Evolutionary conservation across 306 rosid genomes (phyloP).

Genomic region (Acacia melanoxylon): DNA sequence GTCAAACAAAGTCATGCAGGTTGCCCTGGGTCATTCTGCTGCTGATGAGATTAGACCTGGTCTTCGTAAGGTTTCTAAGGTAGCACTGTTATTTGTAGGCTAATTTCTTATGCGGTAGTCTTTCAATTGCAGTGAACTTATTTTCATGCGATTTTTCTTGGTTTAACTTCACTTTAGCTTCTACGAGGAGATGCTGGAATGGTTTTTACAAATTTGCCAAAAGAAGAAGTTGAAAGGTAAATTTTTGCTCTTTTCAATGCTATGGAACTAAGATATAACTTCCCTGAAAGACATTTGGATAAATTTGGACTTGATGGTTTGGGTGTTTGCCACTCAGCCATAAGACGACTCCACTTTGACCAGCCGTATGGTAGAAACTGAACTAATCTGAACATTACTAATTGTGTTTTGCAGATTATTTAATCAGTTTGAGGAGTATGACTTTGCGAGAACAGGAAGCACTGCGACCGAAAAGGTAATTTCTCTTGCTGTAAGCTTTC

Average conservation of each 20-base stretch:
- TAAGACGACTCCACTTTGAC: not conserved
- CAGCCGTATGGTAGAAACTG: not conserved
- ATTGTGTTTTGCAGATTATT: conserved; percentile 57
- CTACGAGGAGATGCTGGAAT: conserved; percentile 91
- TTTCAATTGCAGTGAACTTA: not conserved
- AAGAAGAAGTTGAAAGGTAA: conserved; percentile 88
- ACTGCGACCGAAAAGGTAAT: conserved; percentile 68
- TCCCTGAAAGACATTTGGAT: not conserved
- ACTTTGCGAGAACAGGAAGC: conserved; percentile 88
- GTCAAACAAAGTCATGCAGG: conserved; percentile 96
- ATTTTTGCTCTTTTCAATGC: not conserved
- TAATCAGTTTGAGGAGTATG: conserved; percentile 76
- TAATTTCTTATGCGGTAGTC: not conserved
- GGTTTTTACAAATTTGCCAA: conserved; percentile 66
- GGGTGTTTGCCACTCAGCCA: not conserved
- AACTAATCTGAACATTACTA: not conserved
- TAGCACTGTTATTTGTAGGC: conserved; percentile 3
- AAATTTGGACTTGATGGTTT: not conserved
- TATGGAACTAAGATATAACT: not conserved
- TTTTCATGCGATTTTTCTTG: not conserved
- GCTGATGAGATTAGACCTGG: conserved; percentile 65
- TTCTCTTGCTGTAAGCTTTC: not conserved
- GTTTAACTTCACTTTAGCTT: conserved; percentile 43
- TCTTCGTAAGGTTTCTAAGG: conserved; percentile 82
- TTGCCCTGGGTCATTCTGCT: conserved; percentile 74